Percentiles rank a stretch among this genome's conserved stretches.
phyloP scores from a whole-genome alignment of 352 stramenopile genomes.

The Phytophthora brassicae region DNA sequence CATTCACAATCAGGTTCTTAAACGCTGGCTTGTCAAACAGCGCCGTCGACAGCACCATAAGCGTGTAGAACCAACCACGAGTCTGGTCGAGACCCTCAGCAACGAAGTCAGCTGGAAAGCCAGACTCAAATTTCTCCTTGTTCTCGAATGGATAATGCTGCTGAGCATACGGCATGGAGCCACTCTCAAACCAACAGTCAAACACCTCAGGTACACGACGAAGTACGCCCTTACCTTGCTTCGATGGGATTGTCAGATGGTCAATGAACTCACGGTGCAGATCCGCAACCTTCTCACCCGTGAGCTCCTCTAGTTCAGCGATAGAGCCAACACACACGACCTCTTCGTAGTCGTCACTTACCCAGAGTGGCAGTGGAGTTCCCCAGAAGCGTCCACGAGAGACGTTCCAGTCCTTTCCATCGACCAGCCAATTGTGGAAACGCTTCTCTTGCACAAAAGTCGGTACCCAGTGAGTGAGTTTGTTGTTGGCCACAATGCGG shows the following conservation, averaged over 20 bases:
- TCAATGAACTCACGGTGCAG: constrained; percentile 99
- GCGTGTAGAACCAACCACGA: constrained; percentile 99
- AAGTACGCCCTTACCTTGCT: constrained; percentile 87
- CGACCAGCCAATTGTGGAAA: constrained; percentile 99
- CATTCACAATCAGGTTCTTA: constrained; percentile 99
- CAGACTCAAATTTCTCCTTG: constrained; percentile 95
- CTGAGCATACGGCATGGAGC: constrained; percentile 99
- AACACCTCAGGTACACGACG: constrained; percentile 93
- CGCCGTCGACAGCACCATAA: constrained; percentile 99
- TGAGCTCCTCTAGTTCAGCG: constrained; percentile 94
- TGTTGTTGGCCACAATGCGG: constrained; percentile 91
- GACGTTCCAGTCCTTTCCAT: constrained; percentile 99
- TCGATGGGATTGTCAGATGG: constrained; percentile 97
- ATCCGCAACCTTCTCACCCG: constrained; percentile 92
- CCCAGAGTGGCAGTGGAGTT: constrained; percentile 98
- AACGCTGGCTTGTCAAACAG: constrained; percentile 99
- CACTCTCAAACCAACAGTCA: constrained; percentile 99
- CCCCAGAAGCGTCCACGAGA: constrained; percentile 99
- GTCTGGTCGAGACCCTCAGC: constrained; percentile 99
- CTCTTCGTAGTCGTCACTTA: constrained; percentile 97
- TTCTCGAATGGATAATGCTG: constrained; percentile 99
- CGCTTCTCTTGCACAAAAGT: constrained; percentile 97
- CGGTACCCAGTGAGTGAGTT: constrained; percentile 83
- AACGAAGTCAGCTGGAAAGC: constrained; percentile 99
- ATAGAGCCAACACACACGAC: constrained; percentile 97